phyloP scores from a whole-genome alignment of 345 rosid species.

The Limnanthes douglasii region DNA sequence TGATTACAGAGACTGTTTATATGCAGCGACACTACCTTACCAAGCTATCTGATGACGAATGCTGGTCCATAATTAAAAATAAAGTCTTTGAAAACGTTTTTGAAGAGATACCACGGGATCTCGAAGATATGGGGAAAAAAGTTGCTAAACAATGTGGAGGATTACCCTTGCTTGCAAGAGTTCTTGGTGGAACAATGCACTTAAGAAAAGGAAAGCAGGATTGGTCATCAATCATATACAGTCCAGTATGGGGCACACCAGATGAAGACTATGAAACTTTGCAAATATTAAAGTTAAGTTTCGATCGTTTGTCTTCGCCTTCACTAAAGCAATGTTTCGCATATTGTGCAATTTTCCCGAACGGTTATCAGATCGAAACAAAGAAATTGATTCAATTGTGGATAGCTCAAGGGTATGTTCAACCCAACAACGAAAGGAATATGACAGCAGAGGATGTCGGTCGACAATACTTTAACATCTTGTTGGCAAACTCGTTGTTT shows the following conservation, averaged over 20 bases:
- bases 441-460: too few species aligned
- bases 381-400: conserved; percentile 1
- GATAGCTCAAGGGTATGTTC: conserved; percentile 17
- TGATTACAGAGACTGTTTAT: not conserved
- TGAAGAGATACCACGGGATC: not conserved
- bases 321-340: too few species aligned
- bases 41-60: not conserved
- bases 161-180: too few species aligned
- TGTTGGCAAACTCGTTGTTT: too few species aligned
- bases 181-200: not conserved
- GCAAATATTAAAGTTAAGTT: not conserved
- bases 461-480: too few species aligned
- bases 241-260: not conserved
- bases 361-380: not conserved
- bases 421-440: not conserved
- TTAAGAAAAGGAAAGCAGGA: not conserved
- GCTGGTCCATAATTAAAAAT: conserved; percentile 8
- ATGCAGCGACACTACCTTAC: not conserved
- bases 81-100: not conserved
- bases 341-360: not conserved
- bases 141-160: not conserved
- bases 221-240: not conserved
- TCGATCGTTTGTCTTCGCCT: too few species aligned
- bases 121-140: not conserved
- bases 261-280: not conserved